Evolutionary conservation across 106 monocot species (phyloP).

Genomic region (Dioscorea zingiberensis): DNA sequence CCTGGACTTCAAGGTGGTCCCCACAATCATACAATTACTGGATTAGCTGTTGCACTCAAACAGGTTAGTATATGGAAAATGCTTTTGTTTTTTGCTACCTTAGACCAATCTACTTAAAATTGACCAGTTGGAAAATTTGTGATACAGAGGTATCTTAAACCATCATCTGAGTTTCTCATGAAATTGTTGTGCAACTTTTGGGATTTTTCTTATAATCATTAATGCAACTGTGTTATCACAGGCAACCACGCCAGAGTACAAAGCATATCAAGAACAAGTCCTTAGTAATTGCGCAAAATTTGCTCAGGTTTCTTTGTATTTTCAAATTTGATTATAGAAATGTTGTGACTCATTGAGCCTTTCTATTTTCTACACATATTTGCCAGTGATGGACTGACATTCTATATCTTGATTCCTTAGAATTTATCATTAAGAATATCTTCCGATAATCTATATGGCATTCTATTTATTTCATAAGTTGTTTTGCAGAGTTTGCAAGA

Average conservation of each 20-base stretch:
- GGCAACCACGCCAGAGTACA: constrained; percentile 82
- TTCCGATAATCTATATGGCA: too few relatives aligned
- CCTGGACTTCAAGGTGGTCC: constrained; percentile 99
- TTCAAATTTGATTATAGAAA: background rate
- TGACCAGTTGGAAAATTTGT: background rate
- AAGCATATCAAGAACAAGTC: constrained; percentile 93
- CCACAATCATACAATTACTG: constrained; percentile 98
- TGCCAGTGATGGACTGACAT: background rate
- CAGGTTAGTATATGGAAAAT: constrained; percentile 59
- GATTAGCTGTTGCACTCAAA: constrained; percentile 96
- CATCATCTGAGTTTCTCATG: background rate
- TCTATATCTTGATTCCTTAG: background rate
- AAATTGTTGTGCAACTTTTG: background rate
- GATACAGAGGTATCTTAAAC: background rate
- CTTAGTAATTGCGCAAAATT: constrained; percentile 85
- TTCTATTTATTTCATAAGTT: too few relatives aligned
- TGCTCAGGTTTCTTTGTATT: constrained; percentile 51
- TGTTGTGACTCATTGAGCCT: background rate
- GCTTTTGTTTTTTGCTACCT: background rate
- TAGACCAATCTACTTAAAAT: background rate
- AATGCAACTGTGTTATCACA: constrained; percentile 11
- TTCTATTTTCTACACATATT: background rate
- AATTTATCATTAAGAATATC: background rate
- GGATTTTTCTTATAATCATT: background rate
- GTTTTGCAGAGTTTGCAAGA: constrained; percentile 46